Evolutionary conservation across 1,284 basidiomycete genomes (phyloP), one percentile per base, ranked within the genome.

Genomic region (Cryptococcus amylolentus): DNA sequence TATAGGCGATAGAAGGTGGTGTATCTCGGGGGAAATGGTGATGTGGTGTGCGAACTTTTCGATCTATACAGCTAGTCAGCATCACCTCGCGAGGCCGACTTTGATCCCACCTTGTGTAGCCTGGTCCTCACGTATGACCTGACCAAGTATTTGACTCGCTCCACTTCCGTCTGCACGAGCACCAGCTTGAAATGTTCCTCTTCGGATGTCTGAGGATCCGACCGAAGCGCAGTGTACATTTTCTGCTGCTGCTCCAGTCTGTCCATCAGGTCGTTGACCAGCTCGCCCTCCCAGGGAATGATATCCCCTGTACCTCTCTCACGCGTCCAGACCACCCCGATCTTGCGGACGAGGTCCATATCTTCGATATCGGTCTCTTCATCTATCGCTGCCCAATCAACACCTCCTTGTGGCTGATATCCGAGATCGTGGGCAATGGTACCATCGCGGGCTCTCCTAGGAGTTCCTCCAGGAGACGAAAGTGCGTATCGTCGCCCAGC

Each of bases 161-260:
- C 92, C 68, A 93, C 85, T 76, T 96, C 92, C 0, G 89, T 92
- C 77, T 93, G 89, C 0, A 91, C 91, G 47, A 95, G 85, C 79
- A 91, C 87, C 43, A 93, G 88, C 61, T 90, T 82, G 64, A 92
- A 88, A 69, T 96, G 91, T 63, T 95, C 91, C 61, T 94, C 91
- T 68, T 93, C 89, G 1, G 86, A 88, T 1, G 88, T 86, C 39
- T 84, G 81, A 0, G 88, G 87, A 71, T 93, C 89, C 27, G 84
- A 83, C 6, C 87, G 82, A 26, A 94, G 78, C 13, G 77, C 71
- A 14, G 68, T 61, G 13, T 80, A 76, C 72, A 81, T 78, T 56
- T 77, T 75, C 62, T 62, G 40, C 13, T 95, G 91, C 68, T 89
- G 85, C 66, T 88, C 82, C 52, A 95, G 82, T 68, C 89, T 88